Percentiles rank a stretch among this genome's conserved stretches.
Conservation (phyloP, 192 early-diverging fungal genomes). For the Coemansia sp. region DNA sequence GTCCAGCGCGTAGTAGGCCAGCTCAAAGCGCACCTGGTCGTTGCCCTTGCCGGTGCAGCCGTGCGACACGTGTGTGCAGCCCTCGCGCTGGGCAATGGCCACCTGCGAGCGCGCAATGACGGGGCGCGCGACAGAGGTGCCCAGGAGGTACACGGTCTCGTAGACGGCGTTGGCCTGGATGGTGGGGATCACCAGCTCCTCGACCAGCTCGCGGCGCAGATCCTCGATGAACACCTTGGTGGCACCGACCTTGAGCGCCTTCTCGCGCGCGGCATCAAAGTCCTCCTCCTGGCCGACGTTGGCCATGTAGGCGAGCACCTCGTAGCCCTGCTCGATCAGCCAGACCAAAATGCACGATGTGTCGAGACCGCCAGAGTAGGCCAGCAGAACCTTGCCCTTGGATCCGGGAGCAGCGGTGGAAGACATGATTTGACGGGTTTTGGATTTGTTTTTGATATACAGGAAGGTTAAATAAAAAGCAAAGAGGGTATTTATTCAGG, state of each 20-base stretch:
- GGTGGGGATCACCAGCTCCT: constrained; percentile 87
- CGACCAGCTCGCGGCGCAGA: constrained; percentile 89
- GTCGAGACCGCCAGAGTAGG: constrained; percentile 97
- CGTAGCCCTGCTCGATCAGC: constrained; percentile 97
- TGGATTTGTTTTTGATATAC: constrained; percentile 8
- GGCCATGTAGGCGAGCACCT: constrained; percentile 96
- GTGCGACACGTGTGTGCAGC: constrained; percentile 95
- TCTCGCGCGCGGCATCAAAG: constrained; percentile 87
- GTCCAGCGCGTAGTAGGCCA: constrained; percentile 94
- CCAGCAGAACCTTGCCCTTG: constrained; percentile 87
- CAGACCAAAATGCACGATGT: constrained; percentile 99
- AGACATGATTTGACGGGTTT: constrained; percentile 20
- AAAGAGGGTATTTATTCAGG: neutral
- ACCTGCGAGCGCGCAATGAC: constrained; percentile 90
- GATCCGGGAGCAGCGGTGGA: constrained; percentile 49
- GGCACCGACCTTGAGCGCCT: constrained; percentile 92
- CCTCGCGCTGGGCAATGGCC: constrained; percentile 87
- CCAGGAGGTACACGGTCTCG: constrained; percentile 94
- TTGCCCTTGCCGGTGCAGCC: constrained; percentile 99
- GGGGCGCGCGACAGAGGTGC: constrained; percentile 95
- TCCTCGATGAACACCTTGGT: constrained; percentile 96
- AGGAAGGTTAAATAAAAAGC: neutral
- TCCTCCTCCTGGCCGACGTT: constrained; percentile 99
- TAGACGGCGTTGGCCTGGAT: constrained; percentile 95
- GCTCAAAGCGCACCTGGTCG: constrained; percentile 99